These are phyloP conservation scores for Penicillium longicatenatum DNA, from an alignment of 495 filamentous ascomycete species.

Conservation along the genomic window DNA sequence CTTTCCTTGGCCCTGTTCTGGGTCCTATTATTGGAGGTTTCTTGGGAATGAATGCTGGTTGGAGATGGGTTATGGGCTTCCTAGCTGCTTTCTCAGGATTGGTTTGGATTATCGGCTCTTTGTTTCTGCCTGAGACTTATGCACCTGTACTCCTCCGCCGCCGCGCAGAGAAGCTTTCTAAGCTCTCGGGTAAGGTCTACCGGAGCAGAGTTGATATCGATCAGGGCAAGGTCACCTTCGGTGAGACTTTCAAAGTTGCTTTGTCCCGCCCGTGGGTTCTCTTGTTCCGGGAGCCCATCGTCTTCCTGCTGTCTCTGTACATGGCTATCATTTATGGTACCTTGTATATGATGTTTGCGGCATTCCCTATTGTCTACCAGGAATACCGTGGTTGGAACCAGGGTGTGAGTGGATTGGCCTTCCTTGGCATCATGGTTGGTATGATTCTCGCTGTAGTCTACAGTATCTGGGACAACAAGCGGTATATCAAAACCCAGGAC, in stretches of 20 bases:
- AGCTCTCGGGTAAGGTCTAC: constrained; percentile 60
- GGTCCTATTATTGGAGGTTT: constrained; percentile 65
- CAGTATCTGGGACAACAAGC: constrained; percentile 52
- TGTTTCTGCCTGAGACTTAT: constrained; percentile 64
- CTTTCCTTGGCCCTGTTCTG: constrained; percentile 70
- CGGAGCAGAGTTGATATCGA: constrained; percentile 48
- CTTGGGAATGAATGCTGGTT: constrained; percentile 58
- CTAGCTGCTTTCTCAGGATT: constrained; percentile 51
- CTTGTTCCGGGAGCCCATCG: constrained; percentile 58
- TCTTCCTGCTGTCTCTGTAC: constrained; percentile 67
- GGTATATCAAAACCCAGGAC: constrained; percentile 41
- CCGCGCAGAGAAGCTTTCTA: constrained; percentile 53
- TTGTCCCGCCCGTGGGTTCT: constrained; percentile 54
- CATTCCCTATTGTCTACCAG: constrained; percentile 77
- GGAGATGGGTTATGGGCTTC: constrained; percentile 69
- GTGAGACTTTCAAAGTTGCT: constrained; percentile 44
- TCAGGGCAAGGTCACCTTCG: constrained; percentile 40
- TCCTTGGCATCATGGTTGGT: constrained; percentile 79
- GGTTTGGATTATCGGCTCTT: constrained; percentile 55
- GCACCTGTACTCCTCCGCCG: constrained; percentile 58
- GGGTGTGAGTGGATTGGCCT: constrained; percentile 73
- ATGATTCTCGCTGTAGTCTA: constrained; percentile 66
- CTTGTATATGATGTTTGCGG: constrained; percentile 83
- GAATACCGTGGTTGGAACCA: constrained; percentile 72
- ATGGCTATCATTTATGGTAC: constrained; percentile 76